Evolutionary conservation across 2,329 filamentous ascomycete genomes (phyloP), one percentile per base, ranked within the genome.

Genomic region (Talaromyces sp.): DNA sequence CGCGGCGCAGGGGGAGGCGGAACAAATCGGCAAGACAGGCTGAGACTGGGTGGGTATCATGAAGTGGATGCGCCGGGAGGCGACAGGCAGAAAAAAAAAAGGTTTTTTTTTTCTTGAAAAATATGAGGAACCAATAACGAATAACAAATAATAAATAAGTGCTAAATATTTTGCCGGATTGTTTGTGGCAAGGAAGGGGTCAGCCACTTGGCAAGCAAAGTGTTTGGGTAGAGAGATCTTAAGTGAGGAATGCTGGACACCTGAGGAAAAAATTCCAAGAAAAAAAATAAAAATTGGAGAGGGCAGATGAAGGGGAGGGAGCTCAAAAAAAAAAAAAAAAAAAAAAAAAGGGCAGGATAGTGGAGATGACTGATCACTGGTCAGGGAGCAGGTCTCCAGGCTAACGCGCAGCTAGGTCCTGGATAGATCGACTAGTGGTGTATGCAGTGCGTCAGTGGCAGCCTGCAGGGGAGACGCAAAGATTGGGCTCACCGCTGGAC

Each of bases 1-100:
- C 27, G 29, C 32, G 56, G 35, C 29, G 35, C 26, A 55, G 35
- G 53, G 53, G 35, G 24, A 54, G 57, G 58, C 58, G 61, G 55
- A 60, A 62, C 58, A 62, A 60, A 60, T 59, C 54, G 60, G 61
- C 54, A 58, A 51, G 31, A 6, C 19, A 46, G 43, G 8, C n/a
- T 46, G 43, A 54, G 32, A 24, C 48, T 27, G 52, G 24, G 61
- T 58, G 61, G 59, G 52, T 38, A 61, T 50, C 29, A 19, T 19
- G 17, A 29, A 61, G 58, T 29, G 38, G 29, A 53, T 53, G 65
- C 66, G 56, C 51, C 19, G 48, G 48, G 48, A 26, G 48, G 48
- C 48, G 48, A 52, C 54, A 53, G 58, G 17, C 10, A n/a, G 32
- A 52, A 52, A 21, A 26, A 38, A 54, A 41, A 54, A 60, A n/a